Conservation (phyloP, 768 basidiomycete genomes). For the Rhodotorula sphaerocarpa region DNA sequence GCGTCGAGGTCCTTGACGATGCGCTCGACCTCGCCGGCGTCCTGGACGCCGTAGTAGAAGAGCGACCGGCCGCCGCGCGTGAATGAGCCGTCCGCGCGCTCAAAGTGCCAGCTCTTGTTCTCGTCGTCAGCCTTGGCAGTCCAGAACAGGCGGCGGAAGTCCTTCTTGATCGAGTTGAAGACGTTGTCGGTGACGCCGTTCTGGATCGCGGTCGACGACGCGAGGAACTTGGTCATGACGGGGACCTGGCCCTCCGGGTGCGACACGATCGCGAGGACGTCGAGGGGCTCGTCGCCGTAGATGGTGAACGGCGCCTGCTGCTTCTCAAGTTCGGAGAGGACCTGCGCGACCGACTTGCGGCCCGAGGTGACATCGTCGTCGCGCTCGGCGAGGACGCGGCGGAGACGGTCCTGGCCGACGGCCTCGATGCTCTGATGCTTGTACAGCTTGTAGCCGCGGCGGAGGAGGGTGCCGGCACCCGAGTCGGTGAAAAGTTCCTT, state of each 20-base stretch:
- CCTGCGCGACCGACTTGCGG: conserved; percentile 73
- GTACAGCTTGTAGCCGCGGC: conserved; percentile 95
- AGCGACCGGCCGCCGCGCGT: conserved; percentile 84
- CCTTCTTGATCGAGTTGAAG: conserved; percentile 90
- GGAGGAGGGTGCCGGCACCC: conserved; percentile 95
- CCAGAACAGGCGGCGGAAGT: conserved; percentile 91
- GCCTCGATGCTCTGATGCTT: conserved; percentile 71
- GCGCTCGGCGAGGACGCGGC: conserved; percentile 88
- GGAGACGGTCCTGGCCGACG: conserved; percentile 86
- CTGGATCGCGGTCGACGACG: conserved; percentile 77
- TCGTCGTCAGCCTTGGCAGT: conserved; percentile 94
- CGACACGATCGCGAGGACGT: conserved; percentile 86
- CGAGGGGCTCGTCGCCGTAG: conserved; percentile 96
- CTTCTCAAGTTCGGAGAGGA: conserved; percentile 69
- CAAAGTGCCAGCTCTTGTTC: conserved; percentile 96
- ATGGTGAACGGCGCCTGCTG: conserved; percentile 67
- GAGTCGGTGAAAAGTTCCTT: conserved; percentile 98
- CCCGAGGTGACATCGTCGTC: conserved; percentile 84
- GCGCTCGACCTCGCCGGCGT: conserved; percentile 81
- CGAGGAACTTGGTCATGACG: conserved; percentile 83
- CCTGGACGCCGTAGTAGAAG: conserved; percentile 96
- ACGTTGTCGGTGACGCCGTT: conserved; percentile 97
- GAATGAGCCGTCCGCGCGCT: conserved; percentile 95
- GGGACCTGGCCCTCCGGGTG: conserved; percentile 82
- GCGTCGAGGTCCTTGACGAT: conserved; percentile 57